Evolutionary conservation across 129 eudicot genomes (phyloP).

Genomic region (Calendula officinalis): DNA sequence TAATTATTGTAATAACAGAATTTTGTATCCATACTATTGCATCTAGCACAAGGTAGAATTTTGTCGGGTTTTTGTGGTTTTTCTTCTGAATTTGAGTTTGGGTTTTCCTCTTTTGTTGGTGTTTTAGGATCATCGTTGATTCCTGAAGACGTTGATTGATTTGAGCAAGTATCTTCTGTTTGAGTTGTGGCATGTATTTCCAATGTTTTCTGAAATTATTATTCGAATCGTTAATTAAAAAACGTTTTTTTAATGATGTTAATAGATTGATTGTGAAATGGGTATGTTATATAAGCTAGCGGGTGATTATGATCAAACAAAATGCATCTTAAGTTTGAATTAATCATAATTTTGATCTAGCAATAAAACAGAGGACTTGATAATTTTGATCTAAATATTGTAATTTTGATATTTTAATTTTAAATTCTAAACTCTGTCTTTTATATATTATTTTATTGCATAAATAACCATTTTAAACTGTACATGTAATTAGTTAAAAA

Average conservation of each 20-base stretch:
- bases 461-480: not conserved
- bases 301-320: conserved; percentile 3
- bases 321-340: not conserved
- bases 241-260: conserved; percentile 12
- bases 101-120: conserved; percentile 31
- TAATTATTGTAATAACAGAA: conserved; percentile 84
- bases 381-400: too few species aligned
- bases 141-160: conserved; percentile 34
- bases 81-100: conserved; percentile 31
- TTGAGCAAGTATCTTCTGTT: conserved; percentile 21
- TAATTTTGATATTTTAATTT: too few species aligned
- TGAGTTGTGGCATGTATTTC: conserved; percentile 20
- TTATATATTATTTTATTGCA: not conserved
- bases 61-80: conserved; percentile 68
- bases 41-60: conserved; percentile 71
- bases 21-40: conserved; percentile 76
- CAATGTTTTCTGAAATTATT: conserved; percentile 29
- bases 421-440: too few species aligned
- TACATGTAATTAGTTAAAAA: too few species aligned
- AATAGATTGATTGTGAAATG: conserved; percentile 11
- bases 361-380: too few species aligned
- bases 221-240: conserved; percentile 16
- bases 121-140: conserved; percentile 46
- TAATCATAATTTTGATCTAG: too few species aligned
- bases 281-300: not conserved